Conservation (phyloP, 139 green algal genomes). For the Chlorella sorokiniana region DNA sequence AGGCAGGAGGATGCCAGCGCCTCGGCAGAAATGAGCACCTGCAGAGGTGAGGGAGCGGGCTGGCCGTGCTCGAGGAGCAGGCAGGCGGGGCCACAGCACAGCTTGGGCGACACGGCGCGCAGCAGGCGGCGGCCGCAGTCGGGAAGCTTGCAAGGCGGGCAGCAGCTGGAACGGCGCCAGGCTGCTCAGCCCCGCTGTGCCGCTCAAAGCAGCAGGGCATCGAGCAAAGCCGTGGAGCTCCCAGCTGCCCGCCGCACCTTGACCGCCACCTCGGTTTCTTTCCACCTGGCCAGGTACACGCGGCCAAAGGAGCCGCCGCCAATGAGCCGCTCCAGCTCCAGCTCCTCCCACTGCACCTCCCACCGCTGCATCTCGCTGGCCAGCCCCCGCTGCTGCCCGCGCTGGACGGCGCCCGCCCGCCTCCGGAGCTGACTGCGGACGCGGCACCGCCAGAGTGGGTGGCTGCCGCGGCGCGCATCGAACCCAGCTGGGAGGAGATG, state of each 20-base stretch:
- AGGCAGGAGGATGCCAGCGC: neutral
- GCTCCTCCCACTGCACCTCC: neutral
- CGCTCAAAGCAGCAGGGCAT: neutral
- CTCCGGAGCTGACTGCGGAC: neutral
- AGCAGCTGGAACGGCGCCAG: too few species aligned
- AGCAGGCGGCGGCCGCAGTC: too few species aligned
- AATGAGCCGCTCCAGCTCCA: neutral
- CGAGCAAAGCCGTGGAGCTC: neutral
- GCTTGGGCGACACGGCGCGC: too few species aligned
- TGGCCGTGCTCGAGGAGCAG: too few species aligned
- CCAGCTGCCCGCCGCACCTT: constrained; percentile 40
- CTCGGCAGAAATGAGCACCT: neutral
- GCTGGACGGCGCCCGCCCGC: neutral
- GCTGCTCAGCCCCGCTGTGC: too few species aligned
- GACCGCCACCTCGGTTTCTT: constrained; percentile 59
- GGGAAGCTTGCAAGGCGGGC: too few species aligned
- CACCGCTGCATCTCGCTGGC: neutral
- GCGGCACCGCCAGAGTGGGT: neutral
- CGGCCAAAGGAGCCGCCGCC: neutral
- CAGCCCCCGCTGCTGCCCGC: neutral
- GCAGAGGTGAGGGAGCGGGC: neutral
- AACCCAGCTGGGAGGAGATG: neutral
- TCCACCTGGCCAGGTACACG: constrained; percentile 64
- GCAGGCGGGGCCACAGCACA: too few species aligned
- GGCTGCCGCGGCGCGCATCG: neutral